These are phyloP conservation scores for Bipolaris gigantea DNA, from an alignment of 2,329 filamentous ascomycete genomes.

Conservation along the genomic window DNA sequence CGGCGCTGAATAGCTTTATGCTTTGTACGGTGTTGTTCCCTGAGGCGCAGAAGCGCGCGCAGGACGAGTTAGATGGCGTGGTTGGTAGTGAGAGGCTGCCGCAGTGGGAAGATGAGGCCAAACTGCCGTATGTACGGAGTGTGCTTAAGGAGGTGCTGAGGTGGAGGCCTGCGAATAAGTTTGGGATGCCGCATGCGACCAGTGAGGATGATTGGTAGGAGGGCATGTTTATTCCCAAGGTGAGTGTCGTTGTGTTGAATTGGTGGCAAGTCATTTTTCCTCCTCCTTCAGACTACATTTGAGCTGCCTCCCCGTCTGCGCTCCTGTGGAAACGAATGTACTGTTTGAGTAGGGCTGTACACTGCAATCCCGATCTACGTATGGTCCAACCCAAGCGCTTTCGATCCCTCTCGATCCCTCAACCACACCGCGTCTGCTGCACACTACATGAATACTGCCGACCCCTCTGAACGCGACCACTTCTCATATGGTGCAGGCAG, in stretches of 20 bases:
- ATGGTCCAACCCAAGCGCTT: slow-evolving; percentile 33
- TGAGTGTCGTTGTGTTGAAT: slow-evolving; percentile 36
- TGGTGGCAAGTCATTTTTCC: slow-evolving; percentile 32
- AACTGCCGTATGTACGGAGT: slow-evolving; percentile 42
- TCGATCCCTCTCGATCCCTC: slow-evolving; percentile 36
- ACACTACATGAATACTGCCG: slow-evolving; percentile 35
- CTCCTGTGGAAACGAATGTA: neutral
- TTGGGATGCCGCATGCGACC: slow-evolving; percentile 41
- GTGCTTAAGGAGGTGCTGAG: slow-evolving; percentile 38
- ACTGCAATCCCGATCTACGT: slow-evolving; percentile 34
- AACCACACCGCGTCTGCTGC: slow-evolving; percentile 30
- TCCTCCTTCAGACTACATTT: neutral
- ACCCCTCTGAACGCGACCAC: slow-evolving; percentile 41
- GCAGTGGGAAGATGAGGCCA: slow-evolving; percentile 34
- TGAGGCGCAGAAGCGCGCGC: slow-evolving; percentile 27
- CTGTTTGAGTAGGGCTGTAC: slow-evolving; percentile 32
- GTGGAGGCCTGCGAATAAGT: slow-evolving; percentile 38
- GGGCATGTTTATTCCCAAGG: slow-evolving; percentile 47
- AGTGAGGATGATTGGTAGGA: slow-evolving; percentile 41
- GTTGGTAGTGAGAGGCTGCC: slow-evolving; percentile 37
- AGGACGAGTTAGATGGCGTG: slow-evolving; percentile 35
- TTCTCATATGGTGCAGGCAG: slow-evolving; percentile 43
- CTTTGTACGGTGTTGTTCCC: slow-evolving; percentile 36
- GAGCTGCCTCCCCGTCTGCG: neutral
- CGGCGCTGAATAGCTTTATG: slow-evolving; percentile 38